Evolutionary conservation across 2,329 filamentous ascomycete species (phyloP), one percentile per base, ranked within the genome.

Genomic region (Aspergillus awamori): DNA sequence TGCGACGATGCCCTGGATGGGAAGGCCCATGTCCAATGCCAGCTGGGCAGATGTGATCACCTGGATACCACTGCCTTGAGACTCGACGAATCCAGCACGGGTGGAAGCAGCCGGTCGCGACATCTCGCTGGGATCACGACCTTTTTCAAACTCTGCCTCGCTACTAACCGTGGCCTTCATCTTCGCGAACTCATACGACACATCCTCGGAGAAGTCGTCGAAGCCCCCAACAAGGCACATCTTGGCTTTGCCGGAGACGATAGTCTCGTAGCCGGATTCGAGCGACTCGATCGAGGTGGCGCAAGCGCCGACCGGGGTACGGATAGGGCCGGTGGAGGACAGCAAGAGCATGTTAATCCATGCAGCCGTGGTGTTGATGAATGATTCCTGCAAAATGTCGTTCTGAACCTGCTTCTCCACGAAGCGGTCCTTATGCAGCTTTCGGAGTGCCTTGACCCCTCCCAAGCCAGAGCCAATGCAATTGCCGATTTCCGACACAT

Each of bases 311-410:
- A 97, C 93, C 1, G 94, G 94, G 1, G 94, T 97, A 84, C 97
- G 96, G 85, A 98, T 97, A 39, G 93, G 91, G 69, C 93, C 93
- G 57, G 93, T 97, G 1, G 93, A 97, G 2, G 93, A 97, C 64
- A 98, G 83, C 67, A 98, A 83, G 80, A 98, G 83, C 93, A 98
- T 98, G 83, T 98, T 98, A 60, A 98, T 92, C 93, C 93, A 98
- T 15, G 93, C 93, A 68, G 91, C 89, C 92, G 97, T 97, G 58
- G 93, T 98, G 84, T 98, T 98, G 86, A 98, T 97, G 84, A 97
- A 97, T 8, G 94, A 97, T 80, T 98, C 93, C 76, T 97, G 94
- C 4, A 98, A 86, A 76, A 97, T 96, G 72, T 97, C 93, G 79
- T 97, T 97, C 80, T 97, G 93, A 47, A 97, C 87, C 62, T 93